Evolutionary conservation across 139 green algal species (phyloP).

Genomic region (Volvox africanus): DNA sequence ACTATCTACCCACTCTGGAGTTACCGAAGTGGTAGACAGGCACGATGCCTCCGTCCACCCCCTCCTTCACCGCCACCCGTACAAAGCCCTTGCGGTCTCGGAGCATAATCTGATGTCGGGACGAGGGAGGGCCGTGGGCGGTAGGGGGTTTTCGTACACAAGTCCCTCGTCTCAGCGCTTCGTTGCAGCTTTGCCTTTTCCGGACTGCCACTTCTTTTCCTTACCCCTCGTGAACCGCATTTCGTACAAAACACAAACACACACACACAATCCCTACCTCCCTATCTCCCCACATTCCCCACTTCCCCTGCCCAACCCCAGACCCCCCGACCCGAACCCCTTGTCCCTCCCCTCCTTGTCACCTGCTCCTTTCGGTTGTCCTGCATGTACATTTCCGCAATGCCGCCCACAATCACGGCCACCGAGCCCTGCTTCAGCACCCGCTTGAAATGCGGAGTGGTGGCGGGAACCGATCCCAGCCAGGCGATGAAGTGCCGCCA

Average conservation of each 20-base stretch:
- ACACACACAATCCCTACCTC: too few relatives aligned
- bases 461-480: slow-evolving; percentile 57
- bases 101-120: slow-evolving; percentile 46
- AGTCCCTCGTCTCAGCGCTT: too few relatives aligned
- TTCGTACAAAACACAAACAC: too few relatives aligned
- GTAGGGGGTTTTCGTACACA: too few relatives aligned
- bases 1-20: slow-evolving; percentile 34
- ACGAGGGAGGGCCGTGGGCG: neutral
- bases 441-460: slow-evolving; percentile 22
- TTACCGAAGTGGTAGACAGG: slow-evolving; percentile 66
- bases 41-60: slow-evolving; percentile 58
- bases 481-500: slow-evolving; percentile 63
- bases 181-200: too few relatives aligned
- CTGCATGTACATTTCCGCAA: slow-evolving; percentile 60
- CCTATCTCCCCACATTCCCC: neutral
- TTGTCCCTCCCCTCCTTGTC: neutral
- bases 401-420: slow-evolving; percentile 65
- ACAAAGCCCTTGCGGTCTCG: slow-evolving; percentile 60
- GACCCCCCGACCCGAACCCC: neutral
- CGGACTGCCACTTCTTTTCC: too few relatives aligned
- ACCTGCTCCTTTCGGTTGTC: slow-evolving; percentile 25
- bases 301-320: neutral
- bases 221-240: too few relatives aligned
- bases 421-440: slow-evolving; percentile 33
- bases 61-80: slow-evolving; percentile 58